A percentile compares a stretch with the other conserved stretches of the same genome.
Conservation (phyloP, 768 basidiomycete species). For the Rickenella mellea region DNA sequence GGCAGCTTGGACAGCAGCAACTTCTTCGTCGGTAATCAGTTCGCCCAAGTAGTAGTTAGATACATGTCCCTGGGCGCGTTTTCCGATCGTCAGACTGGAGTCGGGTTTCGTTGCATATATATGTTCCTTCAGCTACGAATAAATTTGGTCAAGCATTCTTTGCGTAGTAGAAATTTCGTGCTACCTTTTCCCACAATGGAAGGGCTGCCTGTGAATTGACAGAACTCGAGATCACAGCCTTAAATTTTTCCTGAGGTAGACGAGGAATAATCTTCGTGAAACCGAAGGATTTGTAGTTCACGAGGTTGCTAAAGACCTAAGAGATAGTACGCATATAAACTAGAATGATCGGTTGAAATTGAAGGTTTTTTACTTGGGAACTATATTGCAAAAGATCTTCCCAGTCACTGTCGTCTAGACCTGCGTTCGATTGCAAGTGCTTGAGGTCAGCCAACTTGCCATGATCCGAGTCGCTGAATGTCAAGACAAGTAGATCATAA, state of each 20-base stretch:
- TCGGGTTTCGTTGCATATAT: conserved; percentile 66
- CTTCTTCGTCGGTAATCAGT: conserved; percentile 65
- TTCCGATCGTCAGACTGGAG: conserved; percentile 65
- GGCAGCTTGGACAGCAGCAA: conserved; percentile 61
- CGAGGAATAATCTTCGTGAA: conserved; percentile 83
- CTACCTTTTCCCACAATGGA: conserved; percentile 54
- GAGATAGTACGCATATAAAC: neutral
- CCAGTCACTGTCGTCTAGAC: conserved; percentile 53
- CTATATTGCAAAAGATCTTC: conserved; percentile 64
- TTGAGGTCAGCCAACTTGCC: conserved; percentile 49
- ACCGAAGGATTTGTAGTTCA: conserved; percentile 76
- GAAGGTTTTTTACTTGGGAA: conserved; percentile 41
- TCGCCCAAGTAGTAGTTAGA: conserved; percentile 83
- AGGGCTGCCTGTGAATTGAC: conserved; percentile 44
- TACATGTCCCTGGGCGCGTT: conserved; percentile 65
- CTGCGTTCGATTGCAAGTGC: conserved; percentile 41
- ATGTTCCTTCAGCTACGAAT: conserved; percentile 53
- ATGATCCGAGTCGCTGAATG: conserved; percentile 54
- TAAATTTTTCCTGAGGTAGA: conserved; percentile 49
- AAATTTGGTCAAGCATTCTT: neutral
- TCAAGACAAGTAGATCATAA: conserved; percentile 62
- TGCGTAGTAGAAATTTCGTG: neutral
- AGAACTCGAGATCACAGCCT: conserved; percentile 51
- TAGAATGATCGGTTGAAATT: neutral
- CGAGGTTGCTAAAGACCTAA: conserved; percentile 48